These are phyloP conservation scores for Kwoniella pini DNA, from an alignment of 768 basidiomycete species.

Conservation along the genomic window DNA sequence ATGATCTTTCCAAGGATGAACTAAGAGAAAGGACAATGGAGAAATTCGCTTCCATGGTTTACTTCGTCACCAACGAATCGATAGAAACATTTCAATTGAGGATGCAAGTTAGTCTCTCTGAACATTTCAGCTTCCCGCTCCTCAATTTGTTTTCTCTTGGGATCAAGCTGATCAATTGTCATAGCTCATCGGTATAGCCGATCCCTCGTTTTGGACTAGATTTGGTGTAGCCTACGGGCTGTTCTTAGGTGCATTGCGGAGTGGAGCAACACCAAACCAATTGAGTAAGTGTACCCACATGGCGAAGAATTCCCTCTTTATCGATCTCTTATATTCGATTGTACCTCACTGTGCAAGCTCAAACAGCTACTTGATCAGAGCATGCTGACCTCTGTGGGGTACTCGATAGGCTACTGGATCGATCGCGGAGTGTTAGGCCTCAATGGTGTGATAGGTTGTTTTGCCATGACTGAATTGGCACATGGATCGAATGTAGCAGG, in stretches of 20 bases:
- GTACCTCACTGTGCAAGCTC: no score
- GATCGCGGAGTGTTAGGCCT: slow-evolving; percentile 56
- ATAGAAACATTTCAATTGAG: slow-evolving; percentile 55
- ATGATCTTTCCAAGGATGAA: slow-evolving; percentile 55
- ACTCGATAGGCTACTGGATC: slow-evolving; percentile 54
- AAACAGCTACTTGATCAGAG: no score
- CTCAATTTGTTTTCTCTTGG: not conserved
- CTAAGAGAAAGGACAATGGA: slow-evolving; percentile 57
- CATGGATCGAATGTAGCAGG: slow-evolving; percentile 58
- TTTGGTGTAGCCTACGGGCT: slow-evolving; percentile 56
- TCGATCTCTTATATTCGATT: no score
- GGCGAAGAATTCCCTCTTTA: no score
- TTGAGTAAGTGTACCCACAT: slow-evolving; percentile 52
- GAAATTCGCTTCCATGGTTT: slow-evolving; percentile 56
- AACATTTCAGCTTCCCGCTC: not conserved
- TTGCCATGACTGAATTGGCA: slow-evolving; percentile 53
- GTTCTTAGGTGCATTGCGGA: slow-evolving; percentile 56
- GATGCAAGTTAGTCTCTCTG: slow-evolving; percentile 53
- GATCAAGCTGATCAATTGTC: not conserved
- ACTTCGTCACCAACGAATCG: slow-evolving; percentile 56
- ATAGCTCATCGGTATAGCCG: slow-evolving; percentile 53
- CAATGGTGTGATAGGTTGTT: slow-evolving; percentile 57
- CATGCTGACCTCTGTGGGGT: not conserved
- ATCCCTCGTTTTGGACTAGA: slow-evolving; percentile 57
- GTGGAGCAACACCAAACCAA: slow-evolving; percentile 56